Conservation (phyloP, 257 asterid genomes). For the Lithospermum erythrorhizon region DNA sequence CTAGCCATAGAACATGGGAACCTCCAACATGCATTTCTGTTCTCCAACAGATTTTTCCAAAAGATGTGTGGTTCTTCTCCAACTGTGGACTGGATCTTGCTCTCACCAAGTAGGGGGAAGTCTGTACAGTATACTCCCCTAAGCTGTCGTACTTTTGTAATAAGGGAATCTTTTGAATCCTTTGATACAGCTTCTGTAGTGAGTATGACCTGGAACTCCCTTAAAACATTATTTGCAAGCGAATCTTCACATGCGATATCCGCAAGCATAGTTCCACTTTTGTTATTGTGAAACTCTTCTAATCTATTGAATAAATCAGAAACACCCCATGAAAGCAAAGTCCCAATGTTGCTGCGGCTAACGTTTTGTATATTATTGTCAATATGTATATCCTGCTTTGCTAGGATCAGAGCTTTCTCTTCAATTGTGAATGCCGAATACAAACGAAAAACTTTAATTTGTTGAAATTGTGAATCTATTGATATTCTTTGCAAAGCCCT, state of each 20-base stretch:
- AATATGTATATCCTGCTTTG: constrained; percentile 43
- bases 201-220: constrained; percentile 48
- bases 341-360: constrained; percentile 34
- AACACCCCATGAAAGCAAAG: constrained; percentile 84
- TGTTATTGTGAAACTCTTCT: constrained; percentile 53
- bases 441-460: constrained; percentile 63
- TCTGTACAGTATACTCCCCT: constrained; percentile 33
- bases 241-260: constrained; percentile 32
- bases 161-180: constrained; percentile 20
- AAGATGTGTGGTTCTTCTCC: constrained; percentile 51
- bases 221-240: constrained; percentile 37
- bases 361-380: constrained; percentile 35
- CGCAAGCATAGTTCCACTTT: constrained; percentile 17
- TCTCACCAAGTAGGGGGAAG: constrained; percentile 54
- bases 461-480: constrained; percentile 40
- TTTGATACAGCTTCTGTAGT: constrained; percentile 19
- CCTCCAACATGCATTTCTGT: constrained; percentile 57
- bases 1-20: constrained; percentile 30
- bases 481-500: constrained; percentile 55
- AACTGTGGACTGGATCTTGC: constrained; percentile 30
- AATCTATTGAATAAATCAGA: constrained; percentile 50
- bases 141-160: constrained; percentile 50
- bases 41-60: constrained; percentile 65
- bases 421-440: constrained; percentile 70
- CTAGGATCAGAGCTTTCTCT: constrained; percentile 57